These are phyloP conservation scores for Bocquillonia castaneifolia DNA, from an alignment of 441 rosid genomes.

Conservation along the genomic window DNA sequence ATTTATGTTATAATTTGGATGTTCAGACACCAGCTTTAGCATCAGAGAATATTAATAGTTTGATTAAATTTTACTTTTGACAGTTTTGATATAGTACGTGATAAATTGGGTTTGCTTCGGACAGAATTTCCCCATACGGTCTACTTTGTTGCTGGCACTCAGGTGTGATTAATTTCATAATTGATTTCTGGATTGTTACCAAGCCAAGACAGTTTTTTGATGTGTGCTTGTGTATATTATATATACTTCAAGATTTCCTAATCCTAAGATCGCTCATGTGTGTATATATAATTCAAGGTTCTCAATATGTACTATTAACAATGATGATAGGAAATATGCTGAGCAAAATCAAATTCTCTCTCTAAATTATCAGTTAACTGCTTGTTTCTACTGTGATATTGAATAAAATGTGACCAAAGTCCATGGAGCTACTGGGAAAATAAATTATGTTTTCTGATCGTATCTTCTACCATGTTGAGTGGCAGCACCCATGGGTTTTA, in stretches of 20 bases:
- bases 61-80: slow-evolving; percentile 13
- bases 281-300: no score
- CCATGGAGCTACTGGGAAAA: neutral
- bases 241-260: neutral
- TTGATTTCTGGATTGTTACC: neutral
- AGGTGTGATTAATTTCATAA: slow-evolving; percentile 37
- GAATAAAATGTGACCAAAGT: neutral
- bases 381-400: neutral
- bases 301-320: no score
- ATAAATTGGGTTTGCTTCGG: slow-evolving; percentile 76
- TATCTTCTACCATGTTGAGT: neutral
- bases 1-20: neutral
- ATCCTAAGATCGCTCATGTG: slow-evolving; percentile 1
- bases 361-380: neutral
- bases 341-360: neutral
- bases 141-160: slow-evolving; percentile 87
- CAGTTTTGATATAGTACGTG: slow-evolving; percentile 85
- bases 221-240: neutral
- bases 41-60: neutral
- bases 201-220: neutral
- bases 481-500: neutral
- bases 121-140: slow-evolving; percentile 81
- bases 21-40: neutral
- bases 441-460: neutral
- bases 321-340: neutral